Conservation (phyloP, 2,329 filamentous ascomycete genomes). For the Setomelanomma holmii region DNA sequence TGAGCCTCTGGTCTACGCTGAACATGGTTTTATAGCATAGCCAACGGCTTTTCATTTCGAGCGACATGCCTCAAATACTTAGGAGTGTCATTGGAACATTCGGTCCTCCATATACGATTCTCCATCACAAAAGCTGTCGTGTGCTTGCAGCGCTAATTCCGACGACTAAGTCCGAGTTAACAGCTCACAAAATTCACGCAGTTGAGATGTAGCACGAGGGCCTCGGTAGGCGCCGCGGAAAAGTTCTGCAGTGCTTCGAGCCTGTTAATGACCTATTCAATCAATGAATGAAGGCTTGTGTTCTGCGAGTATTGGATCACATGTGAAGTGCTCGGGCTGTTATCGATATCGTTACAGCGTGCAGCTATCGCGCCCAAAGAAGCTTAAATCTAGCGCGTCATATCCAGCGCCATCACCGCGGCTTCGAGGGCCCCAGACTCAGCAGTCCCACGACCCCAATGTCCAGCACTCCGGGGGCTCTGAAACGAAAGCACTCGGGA, state of each 20-base stretch:
- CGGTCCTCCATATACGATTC: no score
- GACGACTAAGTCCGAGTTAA: not conserved
- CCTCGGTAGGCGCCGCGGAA: not conserved
- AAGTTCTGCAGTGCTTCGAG: not conserved
- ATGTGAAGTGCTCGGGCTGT: not conserved
- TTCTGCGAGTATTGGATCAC: no score
- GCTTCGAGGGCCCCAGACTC: constrained; percentile 24
- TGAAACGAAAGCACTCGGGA: constrained; percentile 48
- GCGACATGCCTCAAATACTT: no score
- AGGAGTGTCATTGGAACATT: no score
- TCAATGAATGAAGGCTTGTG: no score
- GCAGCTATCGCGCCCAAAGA: constrained; percentile 9
- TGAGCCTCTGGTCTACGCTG: not conserved
- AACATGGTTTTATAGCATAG: not conserved
- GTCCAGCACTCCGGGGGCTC: constrained; percentile 39
- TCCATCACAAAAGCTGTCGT: not conserved
- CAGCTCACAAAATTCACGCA: not conserved
- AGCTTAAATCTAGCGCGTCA: constrained; percentile 34
- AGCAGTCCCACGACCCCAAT: constrained; percentile 34
- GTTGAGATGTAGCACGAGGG: not conserved
- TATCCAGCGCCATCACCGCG: constrained; percentile 28
- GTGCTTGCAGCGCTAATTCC: not conserved
- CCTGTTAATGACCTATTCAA: no score
- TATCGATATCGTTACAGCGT: constrained; percentile 4
- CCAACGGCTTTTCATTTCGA: not conserved